Conservation (phyloP, 2,329 filamentous ascomycete species). For the Keithomyces neogunnii region DNA sequence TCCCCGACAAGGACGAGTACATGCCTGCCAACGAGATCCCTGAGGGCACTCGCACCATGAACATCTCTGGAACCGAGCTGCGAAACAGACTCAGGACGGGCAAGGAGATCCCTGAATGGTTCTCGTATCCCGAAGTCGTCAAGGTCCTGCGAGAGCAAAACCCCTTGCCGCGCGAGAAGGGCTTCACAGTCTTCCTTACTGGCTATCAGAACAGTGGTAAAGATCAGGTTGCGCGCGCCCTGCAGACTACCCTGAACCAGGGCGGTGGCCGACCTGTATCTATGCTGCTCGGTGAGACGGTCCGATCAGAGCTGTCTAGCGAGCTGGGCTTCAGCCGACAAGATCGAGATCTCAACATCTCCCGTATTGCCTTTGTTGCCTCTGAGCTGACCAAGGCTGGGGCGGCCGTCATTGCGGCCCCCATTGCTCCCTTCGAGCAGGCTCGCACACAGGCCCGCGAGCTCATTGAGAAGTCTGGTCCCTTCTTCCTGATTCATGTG, state of each 20-base stretch:
- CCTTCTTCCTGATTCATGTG: constrained; percentile 93
- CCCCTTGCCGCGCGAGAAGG: constrained; percentile 81
- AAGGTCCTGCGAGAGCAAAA: constrained; percentile 93
- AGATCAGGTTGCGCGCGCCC: constrained; percentile 87
- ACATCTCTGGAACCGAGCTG: constrained; percentile 85
- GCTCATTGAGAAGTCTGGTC: constrained; percentile 77
- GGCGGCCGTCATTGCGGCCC: constrained; percentile 89
- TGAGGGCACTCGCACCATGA: constrained; percentile 73
- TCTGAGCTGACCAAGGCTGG: constrained; percentile 89
- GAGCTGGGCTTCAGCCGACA: constrained; percentile 92
- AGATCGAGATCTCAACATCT: constrained; percentile 91
- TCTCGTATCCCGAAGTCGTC: constrained; percentile 98
- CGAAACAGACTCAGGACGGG: constrained; percentile 84
- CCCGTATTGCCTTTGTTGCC: constrained; percentile 91
- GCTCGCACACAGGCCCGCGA: constrained; percentile 72
- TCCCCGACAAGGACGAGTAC: constrained; percentile 96
- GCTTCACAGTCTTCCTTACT: constrained; percentile 97
- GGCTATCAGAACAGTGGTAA: constrained; percentile 96
- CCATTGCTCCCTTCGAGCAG: constrained; percentile 86
- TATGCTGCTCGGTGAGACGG: constrained; percentile 89
- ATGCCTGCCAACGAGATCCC: constrained; percentile 84
- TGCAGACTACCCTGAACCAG: constrained; percentile 97
- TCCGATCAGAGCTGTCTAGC: constrained; percentile 83
- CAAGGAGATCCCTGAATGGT: constrained; percentile 96
- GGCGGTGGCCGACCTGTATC: constrained; percentile 92